These are phyloP conservation scores for Flaveria floridana DNA, from an alignment of 140 eudicot genomes.

Conservation along the genomic window DNA sequence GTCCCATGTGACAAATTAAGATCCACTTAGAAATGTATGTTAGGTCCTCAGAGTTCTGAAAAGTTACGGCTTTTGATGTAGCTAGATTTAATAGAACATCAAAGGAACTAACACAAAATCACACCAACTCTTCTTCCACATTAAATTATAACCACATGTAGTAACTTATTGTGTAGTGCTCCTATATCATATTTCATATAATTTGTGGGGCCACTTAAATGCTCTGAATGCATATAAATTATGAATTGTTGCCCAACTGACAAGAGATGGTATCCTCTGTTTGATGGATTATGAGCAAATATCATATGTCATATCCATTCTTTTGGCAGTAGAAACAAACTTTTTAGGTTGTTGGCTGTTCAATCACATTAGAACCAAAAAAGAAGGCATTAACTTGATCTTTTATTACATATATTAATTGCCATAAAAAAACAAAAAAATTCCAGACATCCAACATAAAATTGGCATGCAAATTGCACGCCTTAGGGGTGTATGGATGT, in stretches of 20 bases:
- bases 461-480: not conserved
- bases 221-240: not conserved
- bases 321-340: not conserved
- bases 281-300: not conserved
- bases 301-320: not conserved
- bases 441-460: not conserved
- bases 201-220: constrained; percentile 7
- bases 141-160: not conserved
- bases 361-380: not conserved
- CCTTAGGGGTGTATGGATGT: not conserved
- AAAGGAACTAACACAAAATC: not conserved
- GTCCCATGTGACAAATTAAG: not conserved
- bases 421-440: not conserved
- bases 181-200: not conserved
- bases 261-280: not conserved
- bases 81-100: not conserved
- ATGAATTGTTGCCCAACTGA: not conserved
- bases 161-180: not conserved
- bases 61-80: not conserved
- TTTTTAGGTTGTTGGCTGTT: not conserved
- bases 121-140: not conserved
- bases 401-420: not conserved
- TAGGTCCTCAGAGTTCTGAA: not conserved
- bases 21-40: not conserved
- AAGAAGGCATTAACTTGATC: not conserved